phyloP scores from a whole-genome alignment of 2,329 filamentous ascomycete species.

The Sphaerulina populicola region DNA sequence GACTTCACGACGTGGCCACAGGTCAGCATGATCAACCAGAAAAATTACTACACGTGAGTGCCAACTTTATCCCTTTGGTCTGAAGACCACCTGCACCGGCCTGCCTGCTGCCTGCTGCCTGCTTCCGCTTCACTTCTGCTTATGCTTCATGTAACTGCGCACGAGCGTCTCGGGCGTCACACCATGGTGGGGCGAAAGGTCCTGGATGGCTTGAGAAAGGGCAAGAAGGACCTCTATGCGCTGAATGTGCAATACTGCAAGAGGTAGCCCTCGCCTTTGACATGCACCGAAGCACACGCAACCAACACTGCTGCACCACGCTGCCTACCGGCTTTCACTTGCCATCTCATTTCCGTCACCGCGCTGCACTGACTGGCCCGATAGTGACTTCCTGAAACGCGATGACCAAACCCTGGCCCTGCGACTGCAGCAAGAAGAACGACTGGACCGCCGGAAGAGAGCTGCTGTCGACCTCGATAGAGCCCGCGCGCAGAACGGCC shows the following conservation, averaged over 20 bases:
- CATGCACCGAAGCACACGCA: not conserved
- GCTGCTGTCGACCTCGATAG: conserved; percentile 81
- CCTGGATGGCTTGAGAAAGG: conserved; percentile 28
- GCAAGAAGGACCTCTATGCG: conserved; percentile 31
- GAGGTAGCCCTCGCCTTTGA: conserved; percentile 22
- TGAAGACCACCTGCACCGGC: no score
- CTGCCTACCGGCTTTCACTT: not conserved
- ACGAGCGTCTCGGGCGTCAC: not conserved
- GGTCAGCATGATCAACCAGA: conserved; percentile 91
- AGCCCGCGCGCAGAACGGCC: conserved; percentile 65
- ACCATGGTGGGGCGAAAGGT: conserved; percentile 29
- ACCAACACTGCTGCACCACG: not conserved
- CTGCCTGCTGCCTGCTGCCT: no score
- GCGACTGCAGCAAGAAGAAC: conserved; percentile 79
- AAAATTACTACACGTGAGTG: conserved; percentile 94
- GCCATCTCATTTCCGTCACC: not conserved
- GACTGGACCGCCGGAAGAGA: conserved; percentile 72
- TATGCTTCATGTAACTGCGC: conserved; percentile 2
- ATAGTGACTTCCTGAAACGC: conserved; percentile 91
- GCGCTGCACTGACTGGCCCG: not conserved
- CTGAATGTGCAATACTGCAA: conserved; percentile 31
- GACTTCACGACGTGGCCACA: conserved; percentile 90
- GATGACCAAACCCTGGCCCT: conserved; percentile 92
- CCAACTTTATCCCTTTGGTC: not conserved
- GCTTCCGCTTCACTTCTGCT: not conserved